Evolutionary conservation across 805 yeast genomes (phyloP).

Genomic region (Candida boidinii): DNA sequence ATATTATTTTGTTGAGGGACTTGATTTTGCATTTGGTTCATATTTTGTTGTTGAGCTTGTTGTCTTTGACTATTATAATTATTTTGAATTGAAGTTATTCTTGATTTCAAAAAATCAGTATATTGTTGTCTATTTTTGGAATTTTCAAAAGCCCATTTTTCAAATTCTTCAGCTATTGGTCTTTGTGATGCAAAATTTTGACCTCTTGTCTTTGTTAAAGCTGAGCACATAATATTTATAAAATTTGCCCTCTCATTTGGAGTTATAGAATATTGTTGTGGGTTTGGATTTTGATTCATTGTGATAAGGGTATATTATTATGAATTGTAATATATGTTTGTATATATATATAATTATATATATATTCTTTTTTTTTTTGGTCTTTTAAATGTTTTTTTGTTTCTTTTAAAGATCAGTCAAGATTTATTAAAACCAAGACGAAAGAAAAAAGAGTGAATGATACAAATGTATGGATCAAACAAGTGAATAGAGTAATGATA

Average conservation of each 20-base stretch:
- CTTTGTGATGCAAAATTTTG: conserved; percentile 24
- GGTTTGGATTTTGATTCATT: no score
- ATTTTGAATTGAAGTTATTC: conserved; percentile 23
- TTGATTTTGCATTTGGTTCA: conserved; percentile 3
- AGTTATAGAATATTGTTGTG: conserved; percentile 8
- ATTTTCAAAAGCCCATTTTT: conserved; percentile 52
- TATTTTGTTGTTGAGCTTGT: conserved; percentile 3
- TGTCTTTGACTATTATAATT: conserved; percentile 1
- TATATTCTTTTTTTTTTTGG: no score
- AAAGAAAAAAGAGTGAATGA: no score
- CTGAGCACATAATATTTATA: conserved; percentile 21
- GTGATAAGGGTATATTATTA: no score
- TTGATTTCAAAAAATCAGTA: conserved; percentile 36
- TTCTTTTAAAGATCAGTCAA: no score
- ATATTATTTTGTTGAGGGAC: conserved; percentile 12
- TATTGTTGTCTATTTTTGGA: conserved; percentile 53
- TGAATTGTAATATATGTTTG: no score
- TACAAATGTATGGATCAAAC: no score
- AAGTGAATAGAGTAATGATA: no score
- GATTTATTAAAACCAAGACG: no score
- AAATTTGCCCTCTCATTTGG: conserved; percentile 24
- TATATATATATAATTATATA: no score
- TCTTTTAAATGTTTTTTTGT: no score
- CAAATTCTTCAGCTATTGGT: conserved; percentile 62
- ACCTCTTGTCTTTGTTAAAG: conserved; percentile 26